Conservation (phyloP, 2,329 filamentous ascomycete genomes). For the Trichoderma arundinaceum region DNA sequence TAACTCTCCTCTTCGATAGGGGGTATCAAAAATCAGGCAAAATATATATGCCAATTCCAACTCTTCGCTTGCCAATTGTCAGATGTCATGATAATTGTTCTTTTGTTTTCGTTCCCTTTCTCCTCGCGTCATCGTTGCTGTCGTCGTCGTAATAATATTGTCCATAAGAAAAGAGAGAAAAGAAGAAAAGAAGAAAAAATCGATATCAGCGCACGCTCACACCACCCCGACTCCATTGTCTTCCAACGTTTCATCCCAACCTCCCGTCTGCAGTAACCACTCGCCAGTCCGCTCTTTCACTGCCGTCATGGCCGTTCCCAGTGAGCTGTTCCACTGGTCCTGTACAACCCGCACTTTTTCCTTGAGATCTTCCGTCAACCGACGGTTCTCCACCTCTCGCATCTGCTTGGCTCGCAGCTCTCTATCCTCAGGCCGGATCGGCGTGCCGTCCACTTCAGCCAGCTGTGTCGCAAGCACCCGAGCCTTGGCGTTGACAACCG, state of each 20-base stretch:
- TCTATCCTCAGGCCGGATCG: slow-evolving; percentile 43
- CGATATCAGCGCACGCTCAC: neutral
- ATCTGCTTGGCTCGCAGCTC: slow-evolving; percentile 58
- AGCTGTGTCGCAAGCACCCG: slow-evolving; percentile 71
- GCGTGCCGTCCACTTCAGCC: slow-evolving; percentile 45
- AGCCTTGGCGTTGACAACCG: slow-evolving; percentile 71
- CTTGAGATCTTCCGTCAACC: slow-evolving; percentile 84
- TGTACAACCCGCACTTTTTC: slow-evolving; percentile 92
- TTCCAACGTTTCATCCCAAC: slow-evolving; percentile 82
- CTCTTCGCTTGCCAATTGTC: slow-evolving; percentile 23
- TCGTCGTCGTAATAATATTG: neutral
- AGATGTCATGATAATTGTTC: slow-evolving; percentile 8
- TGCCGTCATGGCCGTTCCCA: slow-evolving; percentile 76
- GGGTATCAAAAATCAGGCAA: slow-evolving; percentile 41
- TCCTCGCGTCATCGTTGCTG: slow-evolving; percentile 4
- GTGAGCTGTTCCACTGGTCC: slow-evolving; percentile 84
- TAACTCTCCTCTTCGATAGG: slow-evolving; percentile 21
- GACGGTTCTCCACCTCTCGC: slow-evolving; percentile 68
- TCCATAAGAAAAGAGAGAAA: neutral
- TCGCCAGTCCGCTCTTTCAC: slow-evolving; percentile 76
- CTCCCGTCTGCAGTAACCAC: slow-evolving; percentile 77
- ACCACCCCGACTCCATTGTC: slow-evolving; percentile 55
- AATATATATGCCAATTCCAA: slow-evolving; percentile 26
- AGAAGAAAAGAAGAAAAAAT: neutral
- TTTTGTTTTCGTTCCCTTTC: neutral